Evolutionary conservation across 345 rosid genomes (phyloP).

Genomic region (Geranium brycei): DNA sequence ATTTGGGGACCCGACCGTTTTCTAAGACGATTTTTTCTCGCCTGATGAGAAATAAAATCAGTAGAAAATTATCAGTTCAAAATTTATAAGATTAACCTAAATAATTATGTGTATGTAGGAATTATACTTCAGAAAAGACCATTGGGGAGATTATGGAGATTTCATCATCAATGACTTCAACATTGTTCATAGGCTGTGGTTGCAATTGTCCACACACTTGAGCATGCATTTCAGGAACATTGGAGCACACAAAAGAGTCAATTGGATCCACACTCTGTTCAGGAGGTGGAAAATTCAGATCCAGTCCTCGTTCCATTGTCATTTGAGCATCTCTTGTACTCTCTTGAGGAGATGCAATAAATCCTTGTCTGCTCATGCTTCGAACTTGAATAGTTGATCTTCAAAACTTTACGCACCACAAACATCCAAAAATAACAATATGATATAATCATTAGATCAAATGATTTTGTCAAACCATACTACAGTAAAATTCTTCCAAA

Average conservation of each 20-base stretch:
- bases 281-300: not conserved
- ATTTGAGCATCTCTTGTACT: not conserved
- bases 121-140: not conserved
- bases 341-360: not conserved
- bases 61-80: not conserved
- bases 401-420: not conserved
- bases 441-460: not conserved
- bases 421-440: not conserved
- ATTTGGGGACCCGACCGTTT: not conserved
- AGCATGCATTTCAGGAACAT: not conserved
- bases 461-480: not conserved
- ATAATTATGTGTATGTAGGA: not conserved
- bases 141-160: not conserved
- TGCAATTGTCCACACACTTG: not conserved
- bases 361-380: not conserved
- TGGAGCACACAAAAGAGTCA: not conserved
- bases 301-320: not conserved
- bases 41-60: not conserved
- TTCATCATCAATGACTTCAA: not conserved
- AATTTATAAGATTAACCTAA: too few species aligned
- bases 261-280: not conserved
- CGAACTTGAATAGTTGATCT: not conserved
- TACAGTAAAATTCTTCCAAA: not conserved
- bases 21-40: not conserved
- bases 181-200: not conserved